Conservation (phyloP, 2,329 filamentous ascomycete genomes). For the Fusarium proliferatum region DNA sequence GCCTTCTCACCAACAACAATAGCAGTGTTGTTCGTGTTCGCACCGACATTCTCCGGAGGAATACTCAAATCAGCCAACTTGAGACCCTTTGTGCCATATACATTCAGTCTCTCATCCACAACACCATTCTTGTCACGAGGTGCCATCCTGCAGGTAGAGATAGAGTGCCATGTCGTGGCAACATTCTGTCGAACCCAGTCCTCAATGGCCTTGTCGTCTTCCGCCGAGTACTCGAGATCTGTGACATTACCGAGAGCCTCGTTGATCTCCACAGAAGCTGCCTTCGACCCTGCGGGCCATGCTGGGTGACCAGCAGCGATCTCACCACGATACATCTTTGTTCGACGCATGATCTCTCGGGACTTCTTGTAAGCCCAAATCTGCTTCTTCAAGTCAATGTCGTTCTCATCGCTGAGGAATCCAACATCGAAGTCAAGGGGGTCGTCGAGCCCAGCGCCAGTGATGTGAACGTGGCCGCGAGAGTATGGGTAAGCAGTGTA, state of each 20-base stretch:
- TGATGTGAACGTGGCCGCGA: slow-evolving; percentile 71
- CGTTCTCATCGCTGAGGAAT: slow-evolving; percentile 65
- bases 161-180: slow-evolving; percentile 58
- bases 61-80: slow-evolving; percentile 57
- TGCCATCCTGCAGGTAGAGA: slow-evolving; percentile 60
- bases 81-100: slow-evolving; percentile 56
- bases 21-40: slow-evolving; percentile 62
- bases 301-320: slow-evolving; percentile 55
- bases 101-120: slow-evolving; percentile 50
- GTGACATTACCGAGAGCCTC: slow-evolving; percentile 48
- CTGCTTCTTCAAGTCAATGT: slow-evolving; percentile 70
- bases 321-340: slow-evolving; percentile 64
- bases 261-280: slow-evolving; percentile 58
- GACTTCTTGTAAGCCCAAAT: slow-evolving; percentile 74
- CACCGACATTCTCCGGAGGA: slow-evolving; percentile 54
- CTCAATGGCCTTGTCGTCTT: slow-evolving; percentile 63
- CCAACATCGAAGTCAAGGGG: slow-evolving; percentile 67
- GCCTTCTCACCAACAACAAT: slow-evolving; percentile 61
- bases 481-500: slow-evolving; percentile 62
- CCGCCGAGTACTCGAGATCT: slow-evolving; percentile 60
- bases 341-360: slow-evolving; percentile 70
- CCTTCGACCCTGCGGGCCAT: slow-evolving; percentile 56
- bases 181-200: slow-evolving; percentile 56
- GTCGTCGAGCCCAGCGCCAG: slow-evolving; percentile 54
- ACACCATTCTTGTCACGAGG: slow-evolving; percentile 55